Conservation (phyloP, 2,329 filamentous ascomycete genomes). For the Pseudogymnoascus sp. region DNA sequence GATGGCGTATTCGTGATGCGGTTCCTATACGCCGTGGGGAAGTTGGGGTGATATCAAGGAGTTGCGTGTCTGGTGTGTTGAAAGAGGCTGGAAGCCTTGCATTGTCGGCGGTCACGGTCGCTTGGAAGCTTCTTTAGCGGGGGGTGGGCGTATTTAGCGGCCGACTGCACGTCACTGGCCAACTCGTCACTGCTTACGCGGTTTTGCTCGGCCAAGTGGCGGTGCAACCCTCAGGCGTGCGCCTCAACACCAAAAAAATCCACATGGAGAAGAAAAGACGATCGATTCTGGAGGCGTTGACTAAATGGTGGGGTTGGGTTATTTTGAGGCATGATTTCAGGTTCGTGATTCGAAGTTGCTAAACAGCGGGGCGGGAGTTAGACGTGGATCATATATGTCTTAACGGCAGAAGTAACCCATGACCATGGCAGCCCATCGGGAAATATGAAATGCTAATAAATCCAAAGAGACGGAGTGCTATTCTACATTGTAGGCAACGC, state of each 20-base stretch:
- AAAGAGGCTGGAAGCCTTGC: slow-evolving; percentile 10
- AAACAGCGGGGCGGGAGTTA: neutral
- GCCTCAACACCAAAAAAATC: neutral
- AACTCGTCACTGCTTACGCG: slow-evolving; percentile 9
- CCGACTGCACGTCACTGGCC: slow-evolving; percentile 3
- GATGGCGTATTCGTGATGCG: slow-evolving; percentile 9
- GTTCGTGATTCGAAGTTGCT: neutral
- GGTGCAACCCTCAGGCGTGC: neutral
- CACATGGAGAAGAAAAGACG: neutral
- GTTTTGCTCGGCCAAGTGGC: neutral
- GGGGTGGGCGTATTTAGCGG: slow-evolving; percentile 5
- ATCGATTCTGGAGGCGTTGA: neutral
- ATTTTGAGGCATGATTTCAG: slow-evolving; percentile 1
- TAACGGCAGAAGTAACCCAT: neutral
- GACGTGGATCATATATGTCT: neutral
- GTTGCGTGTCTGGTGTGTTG: neutral
- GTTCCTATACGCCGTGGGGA: neutral
- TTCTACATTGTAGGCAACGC: neutral
- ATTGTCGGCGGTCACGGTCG: slow-evolving; percentile 4
- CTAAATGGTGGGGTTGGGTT: neutral
- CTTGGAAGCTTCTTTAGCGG: slow-evolving; percentile 9
- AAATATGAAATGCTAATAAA: neutral
- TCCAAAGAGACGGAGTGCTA: neutral
- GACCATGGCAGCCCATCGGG: neutral
- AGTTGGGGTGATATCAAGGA: slow-evolving; percentile 4